Base-by-base conservation (phyloP, 805 yeast species). In the Suhomyces prunicola region DNA sequence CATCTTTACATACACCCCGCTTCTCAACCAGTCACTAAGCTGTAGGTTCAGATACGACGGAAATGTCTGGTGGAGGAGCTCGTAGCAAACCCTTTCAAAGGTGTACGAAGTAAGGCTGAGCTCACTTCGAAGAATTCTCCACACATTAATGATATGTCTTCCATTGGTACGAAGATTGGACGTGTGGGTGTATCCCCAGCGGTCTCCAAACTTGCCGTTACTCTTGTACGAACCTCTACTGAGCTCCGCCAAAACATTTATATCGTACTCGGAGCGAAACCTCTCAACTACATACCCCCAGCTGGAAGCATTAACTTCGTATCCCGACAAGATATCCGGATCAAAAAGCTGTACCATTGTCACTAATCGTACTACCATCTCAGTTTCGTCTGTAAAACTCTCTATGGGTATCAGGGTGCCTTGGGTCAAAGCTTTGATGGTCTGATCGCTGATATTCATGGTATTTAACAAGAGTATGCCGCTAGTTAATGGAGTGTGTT, bases 201-300 rank as follows among this genome's bases (percentile, higher is more conserved):
- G 71, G 60, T 87, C 92, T 1, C 84, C 82, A 46, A 77, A 64
- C 60, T 80, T 86, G 33, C 82, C 83, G 41, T 74, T 74, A 33
- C 77, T 72, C 42, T 79, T 78, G 23, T 54, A 60, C 1, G 63
- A 68, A 0, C 86, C 86, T 51, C 97, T 71, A 1, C 96, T 83
- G 1, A 91, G 64, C 44, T 82, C 79, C 0, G 76, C 71, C n/a
- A 80, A 65, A 3, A 90, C 57, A 58, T 89, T 87, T 10, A 78
- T 68, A 2, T 79, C 80, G 60, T 76, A 76, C 1, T 63, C 68
- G 0, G 53, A 55, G 15, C 73, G 65, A 52, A 81, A 78, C 46
- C 99, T 67, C 50, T 88, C 94, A 24, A 88, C 76, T 0, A 92
- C 50, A 61, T 88, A 94, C 0, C 99, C 98, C 98, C 98, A 93